Evolutionary conservation across 2,329 filamentous ascomycete species (phyloP).

Genomic region (Fusarium decemcellulare): DNA sequence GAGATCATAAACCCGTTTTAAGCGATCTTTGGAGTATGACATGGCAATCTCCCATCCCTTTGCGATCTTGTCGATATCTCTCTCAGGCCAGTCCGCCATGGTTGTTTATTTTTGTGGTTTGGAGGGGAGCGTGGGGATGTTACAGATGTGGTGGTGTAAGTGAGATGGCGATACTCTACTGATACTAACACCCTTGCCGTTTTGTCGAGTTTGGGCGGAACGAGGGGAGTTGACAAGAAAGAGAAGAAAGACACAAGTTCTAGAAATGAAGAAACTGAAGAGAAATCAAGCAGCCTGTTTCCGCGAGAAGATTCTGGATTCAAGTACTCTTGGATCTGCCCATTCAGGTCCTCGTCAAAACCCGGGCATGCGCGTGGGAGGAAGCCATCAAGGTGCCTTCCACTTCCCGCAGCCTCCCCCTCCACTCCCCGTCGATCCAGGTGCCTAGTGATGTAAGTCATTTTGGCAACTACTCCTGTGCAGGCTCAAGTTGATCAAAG

Average conservation of each 20-base stretch:
- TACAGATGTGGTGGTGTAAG: constrained; percentile 12
- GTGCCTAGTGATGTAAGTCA: too few relatives aligned
- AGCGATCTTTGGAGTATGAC: constrained; percentile 52
- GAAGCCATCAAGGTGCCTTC: constrained; percentile 38
- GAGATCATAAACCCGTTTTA: constrained; percentile 51
- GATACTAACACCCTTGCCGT: not conserved
- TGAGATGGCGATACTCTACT: not conserved
- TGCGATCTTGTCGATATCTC: constrained; percentile 52
- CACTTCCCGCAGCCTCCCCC: too few relatives aligned
- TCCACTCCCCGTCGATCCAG: too few relatives aligned
- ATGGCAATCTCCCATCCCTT: constrained; percentile 57
- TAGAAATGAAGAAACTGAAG: not conserved
- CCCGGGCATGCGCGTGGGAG: constrained; percentile 1
- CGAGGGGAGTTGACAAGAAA: not conserved
- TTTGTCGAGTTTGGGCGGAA: too few relatives aligned
- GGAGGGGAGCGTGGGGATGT: not conserved
- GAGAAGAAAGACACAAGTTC: not conserved
- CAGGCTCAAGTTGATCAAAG: too few relatives aligned
- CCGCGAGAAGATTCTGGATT: constrained; percentile 29
- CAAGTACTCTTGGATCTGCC: constrained; percentile 2
- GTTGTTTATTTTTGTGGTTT: not conserved
- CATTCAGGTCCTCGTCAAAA: constrained; percentile 11
- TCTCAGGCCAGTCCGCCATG: constrained; percentile 46
- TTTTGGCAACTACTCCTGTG: too few relatives aligned
- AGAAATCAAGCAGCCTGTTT: not conserved